Evolutionary conservation across 2,329 filamentous ascomycete genomes (phyloP).

Genomic region (Exophiala oligosperma): DNA sequence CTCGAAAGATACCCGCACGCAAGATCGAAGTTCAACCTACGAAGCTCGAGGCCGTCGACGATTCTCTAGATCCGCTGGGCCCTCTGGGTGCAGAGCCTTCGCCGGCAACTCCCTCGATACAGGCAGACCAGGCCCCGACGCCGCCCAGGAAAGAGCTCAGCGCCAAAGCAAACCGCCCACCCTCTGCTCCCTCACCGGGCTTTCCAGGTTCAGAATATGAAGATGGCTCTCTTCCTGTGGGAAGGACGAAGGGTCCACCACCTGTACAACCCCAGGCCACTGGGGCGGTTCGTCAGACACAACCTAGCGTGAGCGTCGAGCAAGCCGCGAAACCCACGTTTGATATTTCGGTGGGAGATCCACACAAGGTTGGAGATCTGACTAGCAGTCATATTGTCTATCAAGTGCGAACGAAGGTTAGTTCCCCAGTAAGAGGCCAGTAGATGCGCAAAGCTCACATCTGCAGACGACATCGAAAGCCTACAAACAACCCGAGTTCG

Average conservation of each 20-base stretch:
- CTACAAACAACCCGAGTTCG: constrained; percentile 88
- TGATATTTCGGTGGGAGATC: constrained; percentile 88
- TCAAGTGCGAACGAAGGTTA: constrained; percentile 86
- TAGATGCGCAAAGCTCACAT: constrained; percentile 25
- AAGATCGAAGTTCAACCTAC: constrained; percentile 62
- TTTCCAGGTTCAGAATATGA: constrained; percentile 71
- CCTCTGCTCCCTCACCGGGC: constrained; percentile 46
- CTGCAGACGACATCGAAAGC: constrained; percentile 87
- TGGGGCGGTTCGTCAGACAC: constrained; percentile 52
- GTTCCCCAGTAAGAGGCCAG: constrained; percentile 20
- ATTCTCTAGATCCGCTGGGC: constrained; percentile 62
- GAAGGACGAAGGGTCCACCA: constrained; percentile 63
- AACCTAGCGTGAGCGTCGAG: constrained; percentile 86
- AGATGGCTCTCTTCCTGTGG: constrained; percentile 61
- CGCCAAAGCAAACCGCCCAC: constrained; percentile 33
- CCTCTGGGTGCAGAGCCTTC: constrained; percentile 50
- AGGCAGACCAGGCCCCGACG: constrained; percentile 55
- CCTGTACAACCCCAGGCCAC: constrained; percentile 56
- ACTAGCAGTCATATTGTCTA: constrained; percentile 98
- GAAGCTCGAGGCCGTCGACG: constrained; percentile 62
- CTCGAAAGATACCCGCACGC: constrained; percentile 53
- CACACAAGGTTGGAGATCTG: constrained; percentile 95
- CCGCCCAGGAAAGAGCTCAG: constrained; percentile 61
- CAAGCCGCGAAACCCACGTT: constrained; percentile 92
- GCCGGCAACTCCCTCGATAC: constrained; percentile 34